These are phyloP conservation scores for Vicia sativa DNA, from an alignment of 306 rosid genomes.

Conservation along the genomic window DNA sequence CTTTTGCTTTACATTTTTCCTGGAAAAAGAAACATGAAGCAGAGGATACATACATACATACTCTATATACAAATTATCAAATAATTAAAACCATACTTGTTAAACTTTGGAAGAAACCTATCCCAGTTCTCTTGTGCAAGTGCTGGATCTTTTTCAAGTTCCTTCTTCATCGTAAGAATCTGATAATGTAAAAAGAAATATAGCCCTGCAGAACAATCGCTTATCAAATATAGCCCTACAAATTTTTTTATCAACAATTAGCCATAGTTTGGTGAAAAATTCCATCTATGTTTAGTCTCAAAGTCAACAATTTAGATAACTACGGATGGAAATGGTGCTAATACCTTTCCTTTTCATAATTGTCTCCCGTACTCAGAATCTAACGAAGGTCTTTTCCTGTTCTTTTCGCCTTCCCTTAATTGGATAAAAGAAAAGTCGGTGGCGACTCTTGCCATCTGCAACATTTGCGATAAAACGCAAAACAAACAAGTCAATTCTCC, in stretches of 20 bases:
- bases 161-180: slow-evolving; percentile 91
- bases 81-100: slow-evolving; percentile 57
- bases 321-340: too few relatives aligned
- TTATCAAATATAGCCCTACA: not conserved
- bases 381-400: too few relatives aligned
- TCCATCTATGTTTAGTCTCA: not conserved
- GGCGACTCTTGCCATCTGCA: too few relatives aligned
- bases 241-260: not conserved
- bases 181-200: slow-evolving; percentile 35
- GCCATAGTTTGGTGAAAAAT: not conserved
- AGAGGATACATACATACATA: not conserved
- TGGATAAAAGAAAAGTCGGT: too few relatives aligned
- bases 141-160: slow-evolving; percentile 92
- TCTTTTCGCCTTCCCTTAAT: too few relatives aligned
- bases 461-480: too few relatives aligned
- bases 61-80: slow-evolving; percentile 25
- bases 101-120: slow-evolving; percentile 92
- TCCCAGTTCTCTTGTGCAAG: slow-evolving; percentile 90
- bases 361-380: too few relatives aligned
- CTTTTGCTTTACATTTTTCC: slow-evolving; percentile 87
- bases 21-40: slow-evolving; percentile 40
- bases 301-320: too few relatives aligned
- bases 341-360: too few relatives aligned
- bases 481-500: too few relatives aligned
- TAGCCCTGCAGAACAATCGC: not conserved